phyloP scores from a whole-genome alignment of 805 yeast species.

The Kregervanrija pseudodelftensis region DNA sequence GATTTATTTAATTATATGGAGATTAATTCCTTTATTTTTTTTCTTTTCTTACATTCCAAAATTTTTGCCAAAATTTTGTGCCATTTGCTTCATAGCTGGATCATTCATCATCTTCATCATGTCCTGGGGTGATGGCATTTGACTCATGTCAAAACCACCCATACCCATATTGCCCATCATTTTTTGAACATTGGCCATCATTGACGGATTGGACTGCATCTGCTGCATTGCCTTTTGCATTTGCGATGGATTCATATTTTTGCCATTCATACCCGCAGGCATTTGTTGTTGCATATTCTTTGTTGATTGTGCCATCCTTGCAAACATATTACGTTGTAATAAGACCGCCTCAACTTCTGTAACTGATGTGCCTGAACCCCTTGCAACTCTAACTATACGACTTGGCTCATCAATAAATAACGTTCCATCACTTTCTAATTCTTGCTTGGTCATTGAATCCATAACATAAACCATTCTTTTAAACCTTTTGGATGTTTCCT shows the following conservation, averaged over 20 bases:
- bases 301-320: conserved; percentile 78
- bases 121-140: conserved; percentile 39
- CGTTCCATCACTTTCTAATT: conserved; percentile 84
- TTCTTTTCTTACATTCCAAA: conserved; percentile 16
- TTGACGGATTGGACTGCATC: conserved; percentile 62
- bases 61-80: conserved; percentile 30
- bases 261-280: conserved; percentile 21
- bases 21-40: too few relatives aligned
- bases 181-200: conserved; percentile 67
- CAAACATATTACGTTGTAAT: conserved; percentile 90
- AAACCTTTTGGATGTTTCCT: conserved; percentile 77
- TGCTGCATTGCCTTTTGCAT: conserved; percentile 47
- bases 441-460: conserved; percentile 94
- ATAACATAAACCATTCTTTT: conserved; percentile 84
- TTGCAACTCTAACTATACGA: conserved; percentile 82
- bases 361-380: conserved; percentile 90
- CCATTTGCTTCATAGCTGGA: conserved; percentile 70
- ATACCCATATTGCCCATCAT: conserved; percentile 61
- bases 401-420: conserved; percentile 74
- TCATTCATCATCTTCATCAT: conserved; percentile 48
- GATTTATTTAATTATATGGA: too few relatives aligned
- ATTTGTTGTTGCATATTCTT: conserved; percentile 35
- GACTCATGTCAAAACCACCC: conserved; percentile 40
- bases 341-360: conserved; percentile 90
- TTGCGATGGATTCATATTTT: conserved; percentile 24